Evolutionary conservation across 106 monocot genomes (phyloP).

Genomic region (Triglochin maritima): DNA sequence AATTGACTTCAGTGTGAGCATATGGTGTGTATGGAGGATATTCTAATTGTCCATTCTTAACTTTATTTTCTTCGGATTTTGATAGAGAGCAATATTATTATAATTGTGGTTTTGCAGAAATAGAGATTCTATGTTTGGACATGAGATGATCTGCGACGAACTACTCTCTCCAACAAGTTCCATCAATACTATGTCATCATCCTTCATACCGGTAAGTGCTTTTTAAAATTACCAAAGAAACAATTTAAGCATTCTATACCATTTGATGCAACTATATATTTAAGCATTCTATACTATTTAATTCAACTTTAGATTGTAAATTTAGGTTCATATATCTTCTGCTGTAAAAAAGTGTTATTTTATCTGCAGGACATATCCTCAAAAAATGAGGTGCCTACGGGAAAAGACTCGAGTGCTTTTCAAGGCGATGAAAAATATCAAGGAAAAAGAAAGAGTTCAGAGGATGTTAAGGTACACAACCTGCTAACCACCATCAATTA

Average conservation of each 20-base stretch:
- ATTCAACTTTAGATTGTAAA: no score
- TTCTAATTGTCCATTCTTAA: not conserved
- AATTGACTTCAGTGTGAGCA: not conserved
- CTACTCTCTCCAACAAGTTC: slow-evolving; percentile 17
- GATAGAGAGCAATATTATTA: no score
- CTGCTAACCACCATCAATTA: not conserved
- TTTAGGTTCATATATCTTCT: no score
- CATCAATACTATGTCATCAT: slow-evolving; percentile 10
- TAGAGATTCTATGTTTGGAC: slow-evolving; percentile 18
- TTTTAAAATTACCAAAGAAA: no score
- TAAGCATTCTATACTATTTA: no score
- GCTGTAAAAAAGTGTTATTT: not conserved
- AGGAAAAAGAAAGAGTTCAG: slow-evolving; percentile 14
- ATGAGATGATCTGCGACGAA: slow-evolving; percentile 27
- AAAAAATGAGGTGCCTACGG: slow-evolving; percentile 20
- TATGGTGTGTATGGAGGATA: not conserved
- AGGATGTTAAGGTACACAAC: slow-evolving; percentile 41
- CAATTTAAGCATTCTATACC: no score
- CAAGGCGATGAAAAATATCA: slow-evolving; percentile 23
- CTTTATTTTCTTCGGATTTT: no score
- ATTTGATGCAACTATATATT: not conserved
- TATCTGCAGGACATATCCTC: slow-evolving; percentile 32
- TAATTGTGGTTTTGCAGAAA: slow-evolving; percentile 13
- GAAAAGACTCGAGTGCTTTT: slow-evolving; percentile 24
- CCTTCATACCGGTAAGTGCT: slow-evolving; percentile 27